Base-by-base conservation (phyloP, 371 early-diverging fungal species). In the Ordospora pajunii region DNA sequence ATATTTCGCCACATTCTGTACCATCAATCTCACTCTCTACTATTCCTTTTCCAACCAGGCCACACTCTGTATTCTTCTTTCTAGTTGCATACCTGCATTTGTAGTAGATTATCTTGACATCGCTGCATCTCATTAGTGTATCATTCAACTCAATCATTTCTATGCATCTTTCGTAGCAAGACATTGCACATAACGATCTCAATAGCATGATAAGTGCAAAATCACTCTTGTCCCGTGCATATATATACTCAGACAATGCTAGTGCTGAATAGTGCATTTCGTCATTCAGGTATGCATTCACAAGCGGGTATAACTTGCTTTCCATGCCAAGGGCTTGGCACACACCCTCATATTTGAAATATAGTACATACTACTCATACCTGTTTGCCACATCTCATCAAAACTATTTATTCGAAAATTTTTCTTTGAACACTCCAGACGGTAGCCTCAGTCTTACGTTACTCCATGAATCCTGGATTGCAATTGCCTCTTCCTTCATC, bases 51-150 rank as follows among this genome's bases (percentile, higher is more conserved):
- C 32, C 32, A 32, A 32, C 5, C 5, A 2, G 32, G 32, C 32
- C 32, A 32, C 5, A 32, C 32, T 32, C 32, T 32, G 32, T 32
- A 25, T n/a, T 58, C 44, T 43, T 70, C 58, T 65, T 65, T 50
- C 46, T 45, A 14, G 43, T 65, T 32, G 50, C 21, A 42, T 17
- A 12, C 3, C 37, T 46, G n/a, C 48, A 73, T 51, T 64, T 49
- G 42, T 65, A 53, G 25, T 64, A 73, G 14, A 65, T 64, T 10
- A 65, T 10, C 51, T 49, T 65, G 14, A 64, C 50, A 7, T 73
- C 50, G 27, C 49, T 40, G 27, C 49, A 43, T 42, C 42, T 51
- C 42, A 65, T 25, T 17, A 27, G 1, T 4, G 44, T 12, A 21
- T 50, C 50, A 23, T 73, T 48, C 21, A 46, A 32, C 50, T 66